Evolutionary conservation across 179 eudicot species (phyloP).

Genomic region (Silene vulgaris): DNA sequence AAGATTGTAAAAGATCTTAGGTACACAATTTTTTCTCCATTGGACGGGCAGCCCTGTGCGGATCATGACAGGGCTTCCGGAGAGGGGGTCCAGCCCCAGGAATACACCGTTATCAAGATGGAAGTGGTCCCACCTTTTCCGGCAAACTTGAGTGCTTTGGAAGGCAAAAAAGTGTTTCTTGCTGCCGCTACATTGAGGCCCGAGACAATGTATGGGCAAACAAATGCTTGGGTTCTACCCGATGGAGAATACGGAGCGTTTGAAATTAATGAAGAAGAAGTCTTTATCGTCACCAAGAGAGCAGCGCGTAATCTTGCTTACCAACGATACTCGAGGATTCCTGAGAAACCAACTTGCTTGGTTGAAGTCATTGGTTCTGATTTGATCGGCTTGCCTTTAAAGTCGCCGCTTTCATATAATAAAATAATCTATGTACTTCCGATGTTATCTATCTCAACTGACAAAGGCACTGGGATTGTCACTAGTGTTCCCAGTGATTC

Average conservation of each 20-base stretch:
- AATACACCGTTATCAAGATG: slow-evolving; percentile 79
- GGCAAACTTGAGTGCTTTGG: slow-evolving; percentile 44
- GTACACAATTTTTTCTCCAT: slow-evolving; percentile 64
- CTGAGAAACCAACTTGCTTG: slow-evolving; percentile 69
- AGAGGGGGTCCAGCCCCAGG: slow-evolving; percentile 87
- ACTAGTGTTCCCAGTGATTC: slow-evolving; percentile 92
- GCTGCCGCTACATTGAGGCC: slow-evolving; percentile 92
- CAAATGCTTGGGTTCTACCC: slow-evolving; percentile 86
- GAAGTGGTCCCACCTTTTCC: slow-evolving; percentile 69
- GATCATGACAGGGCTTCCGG: slow-evolving; percentile 95
- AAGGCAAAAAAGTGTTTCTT: slow-evolving; percentile 62
- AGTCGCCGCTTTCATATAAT: slow-evolving; percentile 67
- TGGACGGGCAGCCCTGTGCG: slow-evolving; percentile 91
- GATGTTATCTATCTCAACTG: slow-evolving; percentile 72
- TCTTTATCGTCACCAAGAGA: slow-evolving; percentile 56
- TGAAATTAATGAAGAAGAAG: slow-evolving; percentile 73
- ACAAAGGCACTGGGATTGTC: slow-evolving; percentile 87
- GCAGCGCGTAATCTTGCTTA: slow-evolving; percentile 79
- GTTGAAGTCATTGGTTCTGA: slow-evolving; percentile 76
- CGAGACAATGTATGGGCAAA: slow-evolving; percentile 90
- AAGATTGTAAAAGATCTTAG: slow-evolving; percentile 81
- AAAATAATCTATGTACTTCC: slow-evolving; percentile 70
- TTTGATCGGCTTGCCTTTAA: slow-evolving; percentile 71
- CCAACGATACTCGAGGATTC: slow-evolving; percentile 57
- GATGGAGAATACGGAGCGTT: slow-evolving; percentile 82